phyloP scores from a whole-genome alignment of 805 yeast species.

The Saturnispora hagleri region DNA sequence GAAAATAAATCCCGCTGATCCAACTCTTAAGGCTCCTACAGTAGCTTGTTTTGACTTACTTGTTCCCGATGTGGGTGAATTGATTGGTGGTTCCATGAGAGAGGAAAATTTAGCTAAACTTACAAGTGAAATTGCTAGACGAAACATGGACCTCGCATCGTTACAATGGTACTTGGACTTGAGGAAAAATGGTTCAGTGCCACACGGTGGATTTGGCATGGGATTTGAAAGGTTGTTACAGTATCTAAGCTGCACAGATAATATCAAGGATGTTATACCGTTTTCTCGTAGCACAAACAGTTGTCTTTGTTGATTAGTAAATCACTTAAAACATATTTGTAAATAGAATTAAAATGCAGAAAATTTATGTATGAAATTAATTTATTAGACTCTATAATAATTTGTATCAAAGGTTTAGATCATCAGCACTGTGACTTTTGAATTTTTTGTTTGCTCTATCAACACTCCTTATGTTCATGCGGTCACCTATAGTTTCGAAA shows the following conservation, averaged over 20 bases:
- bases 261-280: constrained; percentile 78
- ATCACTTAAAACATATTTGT: not conserved
- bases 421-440: constrained; percentile 59
- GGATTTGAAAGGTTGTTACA: constrained; percentile 84
- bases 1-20: constrained; percentile 41
- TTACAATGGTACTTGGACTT: constrained; percentile 75
- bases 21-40: constrained; percentile 34
- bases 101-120: constrained; percentile 53
- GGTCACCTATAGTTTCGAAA: constrained; percentile 70
- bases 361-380: not conserved
- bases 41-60: constrained; percentile 88
- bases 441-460: constrained; percentile 82
- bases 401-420: constrained; percentile 14
- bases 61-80: constrained; percentile 87
- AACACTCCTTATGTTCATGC: constrained; percentile 64
- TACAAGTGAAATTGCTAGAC: constrained; percentile 36
- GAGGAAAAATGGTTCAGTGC: constrained; percentile 70
- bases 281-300: constrained; percentile 67
- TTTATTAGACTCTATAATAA: not conserved
- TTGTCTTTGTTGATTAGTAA: constrained; percentile 33
- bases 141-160: constrained; percentile 49
- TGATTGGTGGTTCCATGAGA: constrained; percentile 90
- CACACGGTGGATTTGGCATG: constrained; percentile 96
- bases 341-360: not conserved
- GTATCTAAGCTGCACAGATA: constrained; percentile 64